A percentile compares a stretch with the other conserved stretches of the same genome.
Conservation (phyloP, 352 stramenopile species). For the Phytophthora meadii region DNA sequence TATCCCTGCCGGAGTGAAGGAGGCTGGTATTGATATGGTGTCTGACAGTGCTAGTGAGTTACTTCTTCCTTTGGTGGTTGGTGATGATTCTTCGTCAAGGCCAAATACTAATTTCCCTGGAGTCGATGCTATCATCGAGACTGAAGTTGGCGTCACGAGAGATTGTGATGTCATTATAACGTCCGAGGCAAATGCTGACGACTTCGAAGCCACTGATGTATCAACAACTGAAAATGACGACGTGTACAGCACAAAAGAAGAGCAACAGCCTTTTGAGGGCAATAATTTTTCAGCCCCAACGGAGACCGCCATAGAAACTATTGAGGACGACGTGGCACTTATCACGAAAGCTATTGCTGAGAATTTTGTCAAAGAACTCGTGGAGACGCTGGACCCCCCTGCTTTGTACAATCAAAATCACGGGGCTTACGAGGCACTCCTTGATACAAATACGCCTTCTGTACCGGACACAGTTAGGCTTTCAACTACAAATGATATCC, state of each 20-base stretch:
- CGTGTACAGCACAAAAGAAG: background rate
- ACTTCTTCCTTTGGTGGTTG: background rate
- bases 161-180: background rate
- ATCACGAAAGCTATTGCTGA: slow-evolving; percentile 17
- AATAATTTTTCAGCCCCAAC: background rate
- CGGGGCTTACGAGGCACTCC: background rate
- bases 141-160: background rate
- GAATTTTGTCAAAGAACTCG: slow-evolving; percentile 24
- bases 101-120: background rate
- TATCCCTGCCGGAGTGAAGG: background rate
- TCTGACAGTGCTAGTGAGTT: background rate
- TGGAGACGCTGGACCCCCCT: slow-evolving; percentile 7
- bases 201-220: background rate
- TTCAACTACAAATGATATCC: background rate
- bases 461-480: background rate
- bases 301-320: background rate
- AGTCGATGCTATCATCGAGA: background rate
- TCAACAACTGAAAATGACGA: background rate
- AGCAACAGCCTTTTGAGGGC: background rate
- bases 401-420: slow-evolving; percentile 3
- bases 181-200: background rate
- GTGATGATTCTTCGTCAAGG: background rate
- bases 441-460: background rate
- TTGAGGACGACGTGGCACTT: background rate
- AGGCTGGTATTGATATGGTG: background rate